Conservation (phyloP, 1,139 yeast genomes). For the Scheffersomyces segobiensis region DNA sequence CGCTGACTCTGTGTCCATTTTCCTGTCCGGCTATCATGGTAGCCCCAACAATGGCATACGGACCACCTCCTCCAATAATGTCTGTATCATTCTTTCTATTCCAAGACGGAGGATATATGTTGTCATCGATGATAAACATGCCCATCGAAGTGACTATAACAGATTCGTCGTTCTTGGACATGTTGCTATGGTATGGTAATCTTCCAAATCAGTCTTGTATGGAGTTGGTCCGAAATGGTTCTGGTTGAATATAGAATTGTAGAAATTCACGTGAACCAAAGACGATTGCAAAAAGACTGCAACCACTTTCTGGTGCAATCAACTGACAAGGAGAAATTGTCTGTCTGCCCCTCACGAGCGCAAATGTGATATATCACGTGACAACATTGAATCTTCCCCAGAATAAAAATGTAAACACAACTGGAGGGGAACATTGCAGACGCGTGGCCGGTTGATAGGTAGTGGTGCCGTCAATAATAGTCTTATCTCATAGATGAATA, state of each 20-base stretch:
- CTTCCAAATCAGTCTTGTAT: too few relatives aligned
- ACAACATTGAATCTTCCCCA: background rate
- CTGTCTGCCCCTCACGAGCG: background rate
- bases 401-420: background rate
- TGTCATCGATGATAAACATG: conserved; percentile 91
- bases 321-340: background rate
- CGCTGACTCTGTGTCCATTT: conserved; percentile 46
- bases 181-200: background rate
- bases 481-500: background rate
- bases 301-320: background rate
- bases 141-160: conserved; percentile 64
- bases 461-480: background rate
- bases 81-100: conserved; percentile 45
- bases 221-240: too few relatives aligned
- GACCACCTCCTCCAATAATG: conserved; percentile 88
- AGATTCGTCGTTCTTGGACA: background rate
- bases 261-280: background rate
- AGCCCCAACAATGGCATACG: conserved; percentile 80
- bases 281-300: background rate
- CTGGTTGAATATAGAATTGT: too few relatives aligned
- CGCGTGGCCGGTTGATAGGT: background rate
- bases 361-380: background rate
- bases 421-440: background rate
- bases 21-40: conserved; percentile 48
- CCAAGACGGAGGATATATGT: conserved; percentile 52